phyloP scores from a whole-genome alignment of 805 yeast genomes.

The Candida chilensis region DNA sequence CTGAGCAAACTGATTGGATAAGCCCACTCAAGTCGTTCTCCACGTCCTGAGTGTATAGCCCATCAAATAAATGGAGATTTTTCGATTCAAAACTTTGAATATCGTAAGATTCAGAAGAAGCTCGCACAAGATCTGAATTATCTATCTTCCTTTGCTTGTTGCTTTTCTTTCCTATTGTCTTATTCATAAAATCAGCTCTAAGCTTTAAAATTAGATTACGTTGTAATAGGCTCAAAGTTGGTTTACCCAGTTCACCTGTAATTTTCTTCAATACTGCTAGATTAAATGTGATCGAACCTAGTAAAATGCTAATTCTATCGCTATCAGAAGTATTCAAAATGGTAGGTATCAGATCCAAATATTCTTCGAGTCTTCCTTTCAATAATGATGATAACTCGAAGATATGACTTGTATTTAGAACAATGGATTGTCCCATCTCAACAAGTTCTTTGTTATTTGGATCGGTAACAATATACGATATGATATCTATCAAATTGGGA shows the following conservation, averaged over 20 bases:
- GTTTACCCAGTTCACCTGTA: neutral
- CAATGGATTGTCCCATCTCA: too few species aligned
- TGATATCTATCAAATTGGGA: conserved; percentile 22
- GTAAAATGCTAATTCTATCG: conserved; percentile 5
- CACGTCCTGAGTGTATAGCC: neutral
- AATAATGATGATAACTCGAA: too few species aligned
- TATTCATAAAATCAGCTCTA: too few species aligned
- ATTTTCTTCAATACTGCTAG: neutral
- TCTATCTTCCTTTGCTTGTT: too few species aligned
- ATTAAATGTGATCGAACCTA: neutral
- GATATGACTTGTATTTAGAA: too few species aligned
- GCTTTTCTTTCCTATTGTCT: too few species aligned
- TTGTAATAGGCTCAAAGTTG: too few species aligned
- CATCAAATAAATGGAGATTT: neutral
- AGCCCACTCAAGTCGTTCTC: neutral
- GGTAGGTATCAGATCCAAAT: conserved; percentile 7
- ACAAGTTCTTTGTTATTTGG: conserved; percentile 4
- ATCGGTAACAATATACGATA: conserved; percentile 12
- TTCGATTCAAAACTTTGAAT: too few species aligned
- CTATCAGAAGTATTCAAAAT: conserved; percentile 14
- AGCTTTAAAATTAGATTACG: too few species aligned
- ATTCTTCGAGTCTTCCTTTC: conserved; percentile 5
- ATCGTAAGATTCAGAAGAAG: too few species aligned
- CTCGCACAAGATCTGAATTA: too few species aligned
- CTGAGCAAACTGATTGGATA: neutral